phyloP scores from a whole-genome alignment of 2,329 filamentous ascomycete genomes.

The Mycosphaerella sp. region DNA sequence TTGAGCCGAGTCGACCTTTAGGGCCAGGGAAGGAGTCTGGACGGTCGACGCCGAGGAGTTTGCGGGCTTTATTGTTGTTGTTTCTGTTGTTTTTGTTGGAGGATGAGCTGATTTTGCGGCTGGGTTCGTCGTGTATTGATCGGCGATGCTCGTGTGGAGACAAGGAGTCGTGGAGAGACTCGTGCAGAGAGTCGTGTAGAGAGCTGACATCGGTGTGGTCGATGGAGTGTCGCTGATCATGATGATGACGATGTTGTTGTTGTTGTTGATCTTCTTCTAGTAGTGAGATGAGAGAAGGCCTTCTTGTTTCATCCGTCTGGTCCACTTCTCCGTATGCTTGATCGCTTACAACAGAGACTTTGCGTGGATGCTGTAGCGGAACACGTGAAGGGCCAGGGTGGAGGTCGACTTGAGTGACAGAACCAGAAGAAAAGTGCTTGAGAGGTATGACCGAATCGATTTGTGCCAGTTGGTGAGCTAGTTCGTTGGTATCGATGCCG shows the following conservation, averaged over 20 bases:
- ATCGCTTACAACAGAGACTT: background rate
- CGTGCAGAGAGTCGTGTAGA: background rate
- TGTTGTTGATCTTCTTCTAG: background rate
- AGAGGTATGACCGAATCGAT: conserved; percentile 7
- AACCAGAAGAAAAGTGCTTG: conserved; percentile 1
- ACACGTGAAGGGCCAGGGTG: background rate
- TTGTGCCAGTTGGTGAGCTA: conserved; percentile 3
- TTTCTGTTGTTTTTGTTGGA: background rate
- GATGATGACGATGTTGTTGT: background rate
- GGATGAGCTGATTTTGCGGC: background rate
- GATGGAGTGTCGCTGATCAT: background rate
- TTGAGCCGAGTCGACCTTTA: background rate
- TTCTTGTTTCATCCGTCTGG: too few relatives aligned
- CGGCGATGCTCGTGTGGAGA: background rate
- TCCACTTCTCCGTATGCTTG: background rate
- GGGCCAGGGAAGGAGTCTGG: conserved; percentile 4
- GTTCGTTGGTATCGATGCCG: conserved; percentile 3
- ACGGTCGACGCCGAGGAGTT: conserved; percentile 6
- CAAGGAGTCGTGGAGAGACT: background rate
- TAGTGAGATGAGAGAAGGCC: too few relatives aligned
- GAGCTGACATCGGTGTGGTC: background rate
- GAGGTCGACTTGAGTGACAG: conserved; percentile 2
- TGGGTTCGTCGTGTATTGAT: background rate
- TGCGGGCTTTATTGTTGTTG: background rate
- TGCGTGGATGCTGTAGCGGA: background rate